Percentiles rank a stretch among this genome's conserved stretches.
phyloP scores from a whole-genome alignment of 495 filamentous ascomycete genomes.

The Bombardia bombarda region DNA sequence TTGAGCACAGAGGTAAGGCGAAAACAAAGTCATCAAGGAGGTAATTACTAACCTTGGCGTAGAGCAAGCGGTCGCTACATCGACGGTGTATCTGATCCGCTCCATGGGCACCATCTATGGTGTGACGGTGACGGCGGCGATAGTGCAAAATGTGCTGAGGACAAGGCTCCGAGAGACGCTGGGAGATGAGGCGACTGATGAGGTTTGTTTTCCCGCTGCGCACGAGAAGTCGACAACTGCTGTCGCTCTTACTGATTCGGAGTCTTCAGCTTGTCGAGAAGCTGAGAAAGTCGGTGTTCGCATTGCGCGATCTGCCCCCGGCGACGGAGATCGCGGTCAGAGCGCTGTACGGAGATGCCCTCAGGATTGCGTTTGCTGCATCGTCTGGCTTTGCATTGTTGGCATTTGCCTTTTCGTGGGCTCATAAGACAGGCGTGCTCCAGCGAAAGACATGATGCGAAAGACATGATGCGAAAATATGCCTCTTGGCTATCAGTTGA shows the following conservation, averaged over 20 bases:
- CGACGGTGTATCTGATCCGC: constrained; percentile 56
- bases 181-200: constrained; percentile 28
- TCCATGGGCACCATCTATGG: constrained; percentile 59
- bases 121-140: constrained; percentile 52
- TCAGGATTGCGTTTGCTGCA: constrained; percentile 40
- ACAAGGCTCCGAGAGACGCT: constrained; percentile 44
- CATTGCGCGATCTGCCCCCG: constrained; percentile 37
- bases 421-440: constrained; percentile 17
- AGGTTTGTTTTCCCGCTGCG: too few relatives aligned
- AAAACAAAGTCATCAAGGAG: too few relatives aligned
- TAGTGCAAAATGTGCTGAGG: constrained; percentile 55
- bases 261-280: constrained; percentile 45
- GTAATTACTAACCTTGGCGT: constrained; percentile 9
- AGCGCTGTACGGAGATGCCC: constrained; percentile 41
- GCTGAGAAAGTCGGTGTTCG: constrained; percentile 47
- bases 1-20: constrained; percentile 54
- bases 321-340: constrained; percentile 42
- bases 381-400: constrained; percentile 36
- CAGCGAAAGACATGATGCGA: constrained; percentile 10
- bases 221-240: neutral
- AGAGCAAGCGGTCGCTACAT: constrained; percentile 61
- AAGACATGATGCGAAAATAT: neutral
- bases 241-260: neutral
- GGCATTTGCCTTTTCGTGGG: constrained; percentile 23
- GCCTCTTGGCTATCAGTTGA: neutral